Evolutionary conservation across 1,139 yeast genomes (phyloP).

Genomic region (Candida sanyaensis): DNA sequence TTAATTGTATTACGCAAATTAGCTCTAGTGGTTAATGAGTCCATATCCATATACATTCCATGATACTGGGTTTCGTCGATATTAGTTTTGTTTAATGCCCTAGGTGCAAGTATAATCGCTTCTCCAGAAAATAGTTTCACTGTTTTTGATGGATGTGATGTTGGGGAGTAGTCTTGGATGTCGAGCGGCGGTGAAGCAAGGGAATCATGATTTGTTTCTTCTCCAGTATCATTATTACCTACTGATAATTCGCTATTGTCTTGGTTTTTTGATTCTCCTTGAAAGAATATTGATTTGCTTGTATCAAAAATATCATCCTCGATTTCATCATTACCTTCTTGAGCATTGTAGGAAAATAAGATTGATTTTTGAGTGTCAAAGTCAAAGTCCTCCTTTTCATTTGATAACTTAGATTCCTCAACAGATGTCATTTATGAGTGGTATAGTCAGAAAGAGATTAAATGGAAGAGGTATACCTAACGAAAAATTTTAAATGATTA

Average conservation of each 20-base stretch:
- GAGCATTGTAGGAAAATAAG: neutral
- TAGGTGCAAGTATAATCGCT: slow-evolving; percentile 21
- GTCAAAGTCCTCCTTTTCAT: neutral
- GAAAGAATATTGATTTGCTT: neutral
- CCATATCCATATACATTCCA: slow-evolving; percentile 31
- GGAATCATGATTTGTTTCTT: neutral
- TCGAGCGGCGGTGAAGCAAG: neutral
- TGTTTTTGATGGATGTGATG: slow-evolving; percentile 14
- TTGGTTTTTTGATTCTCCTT: neutral
- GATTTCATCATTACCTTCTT: neutral
- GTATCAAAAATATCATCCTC: neutral
- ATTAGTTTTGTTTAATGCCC: slow-evolving; percentile 6
- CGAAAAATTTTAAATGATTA: too few species aligned
- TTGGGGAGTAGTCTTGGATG: slow-evolving; percentile 3
- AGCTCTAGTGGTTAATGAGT: slow-evolving; percentile 29
- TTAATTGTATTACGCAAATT: slow-evolving; percentile 25
- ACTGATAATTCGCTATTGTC: neutral
- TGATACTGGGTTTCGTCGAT: slow-evolving; percentile 7
- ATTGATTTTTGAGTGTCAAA: neutral
- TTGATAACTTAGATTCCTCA: neutral
- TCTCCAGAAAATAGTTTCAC: slow-evolving; percentile 30
- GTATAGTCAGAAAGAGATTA: too few species aligned
- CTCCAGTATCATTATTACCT: neutral
- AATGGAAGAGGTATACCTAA: too few species aligned
- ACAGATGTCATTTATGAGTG: neutral